These are phyloP conservation scores for Megacollybia platyphylla DNA, from an alignment of 1,284 basidiomycete genomes.

Conservation along the genomic window DNA sequence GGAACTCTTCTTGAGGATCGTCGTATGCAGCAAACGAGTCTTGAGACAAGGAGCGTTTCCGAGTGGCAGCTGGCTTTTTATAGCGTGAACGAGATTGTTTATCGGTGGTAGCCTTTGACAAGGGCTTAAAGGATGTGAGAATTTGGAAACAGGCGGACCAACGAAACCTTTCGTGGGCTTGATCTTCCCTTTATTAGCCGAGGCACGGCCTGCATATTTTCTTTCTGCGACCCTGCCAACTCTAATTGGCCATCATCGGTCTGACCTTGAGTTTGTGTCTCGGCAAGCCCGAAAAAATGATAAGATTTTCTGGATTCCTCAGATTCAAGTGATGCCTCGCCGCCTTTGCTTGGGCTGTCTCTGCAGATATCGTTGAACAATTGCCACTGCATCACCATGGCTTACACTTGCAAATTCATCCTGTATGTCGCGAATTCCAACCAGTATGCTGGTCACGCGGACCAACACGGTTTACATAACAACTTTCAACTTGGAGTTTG, in stretches of 20 bases:
- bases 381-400: too few species aligned
- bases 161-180: too few species aligned
- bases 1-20: constrained; percentile 28
- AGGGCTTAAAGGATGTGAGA: constrained; percentile 2
- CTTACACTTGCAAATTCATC: too few species aligned
- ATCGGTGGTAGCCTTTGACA: constrained; percentile 10
- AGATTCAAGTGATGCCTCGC: too few species aligned
- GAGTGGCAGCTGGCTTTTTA: background rate
- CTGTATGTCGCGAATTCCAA: too few species aligned
- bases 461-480: too few species aligned
- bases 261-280: constrained; percentile 38
- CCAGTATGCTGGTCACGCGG: too few species aligned
- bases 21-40: constrained; percentile 44
- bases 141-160: background rate
- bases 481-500: too few species aligned
- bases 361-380: too few species aligned
- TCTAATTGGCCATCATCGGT: constrained; percentile 16
- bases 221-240: constrained; percentile 34
- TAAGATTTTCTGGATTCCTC: constrained; percentile 15
- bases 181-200: background rate
- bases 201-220: constrained; percentile 19
- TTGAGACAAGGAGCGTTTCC: constrained; percentile 16
- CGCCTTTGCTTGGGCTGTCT: too few species aligned
- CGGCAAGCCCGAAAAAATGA: constrained; percentile 39
- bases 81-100: constrained; percentile 1